Percentiles rank a stretch among this genome's conserved stretches.
Evolutionary conservation across 2,329 filamentous ascomycete species (phyloP).

Genomic region (Phyllosticta paracitricarpa): DNA sequence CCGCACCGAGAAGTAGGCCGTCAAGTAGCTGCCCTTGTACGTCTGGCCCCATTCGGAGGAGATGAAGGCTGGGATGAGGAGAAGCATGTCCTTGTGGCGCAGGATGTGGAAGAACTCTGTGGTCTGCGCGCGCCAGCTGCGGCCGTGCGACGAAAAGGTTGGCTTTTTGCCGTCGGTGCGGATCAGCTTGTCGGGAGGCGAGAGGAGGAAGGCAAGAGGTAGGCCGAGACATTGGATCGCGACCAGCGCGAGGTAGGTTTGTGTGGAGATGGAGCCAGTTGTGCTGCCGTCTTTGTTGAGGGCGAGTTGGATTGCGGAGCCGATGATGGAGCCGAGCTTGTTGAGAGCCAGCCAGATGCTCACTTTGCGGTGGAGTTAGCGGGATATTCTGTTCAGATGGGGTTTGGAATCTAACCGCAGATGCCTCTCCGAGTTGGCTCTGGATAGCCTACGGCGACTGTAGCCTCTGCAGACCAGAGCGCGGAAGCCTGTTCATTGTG

Average conservation of each 20-base stretch:
- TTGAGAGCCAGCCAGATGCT: slow-evolving; percentile 45
- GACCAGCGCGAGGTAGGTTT: slow-evolving; percentile 31
- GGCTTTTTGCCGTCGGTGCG: slow-evolving; percentile 28
- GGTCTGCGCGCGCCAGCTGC: slow-evolving; percentile 25
- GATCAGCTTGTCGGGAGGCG: slow-evolving; percentile 37
- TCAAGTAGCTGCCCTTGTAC: slow-evolving; percentile 44
- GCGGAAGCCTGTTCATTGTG: slow-evolving; percentile 27
- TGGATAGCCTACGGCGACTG: slow-evolving; percentile 36
- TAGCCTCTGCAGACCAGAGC: slow-evolving; percentile 33
- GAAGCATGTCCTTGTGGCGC: slow-evolving; percentile 35
- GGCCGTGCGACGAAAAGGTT: not conserved
- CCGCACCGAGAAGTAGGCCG: slow-evolving; percentile 44
- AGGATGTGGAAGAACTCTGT: slow-evolving; percentile 23
- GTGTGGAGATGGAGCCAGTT: slow-evolving; percentile 38
- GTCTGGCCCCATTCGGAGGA: slow-evolving; percentile 44
- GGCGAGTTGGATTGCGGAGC: slow-evolving; percentile 41
- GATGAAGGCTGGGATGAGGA: slow-evolving; percentile 41
- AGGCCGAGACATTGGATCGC: slow-evolving; percentile 38
- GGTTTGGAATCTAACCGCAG: not conserved
- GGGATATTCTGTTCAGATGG: not conserved
- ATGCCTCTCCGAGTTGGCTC: slow-evolving; percentile 35
- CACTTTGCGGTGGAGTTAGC: slow-evolving; percentile 14
- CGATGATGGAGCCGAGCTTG: slow-evolving; percentile 44
- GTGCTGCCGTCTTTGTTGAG: slow-evolving; percentile 36
- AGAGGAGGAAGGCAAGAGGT: slow-evolving; percentile 36